A percentile compares a stretch with the other conserved stretches of the same genome.
Evolutionary conservation across 2,329 filamentous ascomycete species (phyloP).

Genomic region (Leptodontidium sp.): DNA sequence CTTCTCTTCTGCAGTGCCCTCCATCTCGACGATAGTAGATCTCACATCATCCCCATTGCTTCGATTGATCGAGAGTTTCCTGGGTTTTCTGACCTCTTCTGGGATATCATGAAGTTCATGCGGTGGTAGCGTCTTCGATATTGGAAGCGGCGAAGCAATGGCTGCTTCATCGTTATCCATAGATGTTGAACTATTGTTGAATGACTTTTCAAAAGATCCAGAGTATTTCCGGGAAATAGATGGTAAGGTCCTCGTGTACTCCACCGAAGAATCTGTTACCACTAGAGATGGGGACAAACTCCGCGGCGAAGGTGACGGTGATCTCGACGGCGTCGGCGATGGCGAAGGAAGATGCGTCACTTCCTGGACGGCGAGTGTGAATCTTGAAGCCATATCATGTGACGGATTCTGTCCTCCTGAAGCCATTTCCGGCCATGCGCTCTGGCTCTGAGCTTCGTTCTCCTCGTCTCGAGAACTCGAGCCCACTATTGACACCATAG

Average conservation of each 20-base stretch:
- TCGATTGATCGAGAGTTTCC: slow-evolving; percentile 38
- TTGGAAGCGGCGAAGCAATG: slow-evolving; percentile 35
- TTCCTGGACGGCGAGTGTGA: slow-evolving; percentile 33
- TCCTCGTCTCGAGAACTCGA: slow-evolving; percentile 11
- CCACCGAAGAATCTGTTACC: slow-evolving; percentile 30
- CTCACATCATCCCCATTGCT: slow-evolving; percentile 55
- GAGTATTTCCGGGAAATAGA: slow-evolving; percentile 28
- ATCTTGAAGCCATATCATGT: slow-evolving; percentile 12
- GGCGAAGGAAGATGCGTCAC: slow-evolving; percentile 41
- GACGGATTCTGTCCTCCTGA: slow-evolving; percentile 5
- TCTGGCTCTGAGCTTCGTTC: not conserved
- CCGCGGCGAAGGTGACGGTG: slow-evolving; percentile 39
- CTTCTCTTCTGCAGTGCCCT: slow-evolving; percentile 57
- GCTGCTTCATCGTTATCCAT: slow-evolving; percentile 30
- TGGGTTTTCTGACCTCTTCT: slow-evolving; percentile 38
- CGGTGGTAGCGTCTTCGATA: slow-evolving; percentile 36
- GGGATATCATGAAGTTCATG: slow-evolving; percentile 44
- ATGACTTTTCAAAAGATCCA: slow-evolving; percentile 33
- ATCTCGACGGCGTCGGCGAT: slow-evolving; percentile 31
- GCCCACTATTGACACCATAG: slow-evolving; percentile 1
- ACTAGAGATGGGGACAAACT: slow-evolving; percentile 38
- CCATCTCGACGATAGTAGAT: slow-evolving; percentile 65
- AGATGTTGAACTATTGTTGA: not conserved
- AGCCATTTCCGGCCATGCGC: not conserved
- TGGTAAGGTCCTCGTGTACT: slow-evolving; percentile 27